phyloP scores from a whole-genome alignment of 1,139 yeast species.

The Zygosaccharomyces sapae region DNA sequence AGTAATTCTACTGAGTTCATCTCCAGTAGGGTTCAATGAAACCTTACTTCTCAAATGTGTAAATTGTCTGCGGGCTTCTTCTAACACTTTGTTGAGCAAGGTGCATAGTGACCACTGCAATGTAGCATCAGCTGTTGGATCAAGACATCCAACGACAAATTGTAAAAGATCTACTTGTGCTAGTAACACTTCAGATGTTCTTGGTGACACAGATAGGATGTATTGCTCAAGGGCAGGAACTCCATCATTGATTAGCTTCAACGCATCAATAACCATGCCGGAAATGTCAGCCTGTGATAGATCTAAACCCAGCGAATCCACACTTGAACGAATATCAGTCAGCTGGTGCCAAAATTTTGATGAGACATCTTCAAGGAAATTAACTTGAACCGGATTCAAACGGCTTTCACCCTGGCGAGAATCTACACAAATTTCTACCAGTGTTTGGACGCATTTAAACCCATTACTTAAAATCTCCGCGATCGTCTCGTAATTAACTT shows the following conservation, averaged over 20 bases:
- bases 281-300: slow-evolving; percentile 14
- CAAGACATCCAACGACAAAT: slow-evolving; percentile 12
- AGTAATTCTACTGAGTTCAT: slow-evolving; percentile 25
- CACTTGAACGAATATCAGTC: slow-evolving; percentile 15
- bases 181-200: slow-evolving; percentile 3
- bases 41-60: slow-evolving; percentile 17
- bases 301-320: slow-evolving; percentile 6
- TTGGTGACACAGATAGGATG: slow-evolving; percentile 5
- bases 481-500: slow-evolving; percentile 25
- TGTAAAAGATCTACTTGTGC: slow-evolving; percentile 14
- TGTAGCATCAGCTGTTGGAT: slow-evolving; percentile 1
- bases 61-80: slow-evolving; percentile 16
- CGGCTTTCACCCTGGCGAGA: slow-evolving; percentile 6
- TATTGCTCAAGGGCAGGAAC: slow-evolving; percentile 11
- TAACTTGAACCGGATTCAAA: slow-evolving; percentile 22
- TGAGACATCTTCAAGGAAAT: slow-evolving; percentile 21
- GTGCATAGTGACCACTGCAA: slow-evolving; percentile 26
- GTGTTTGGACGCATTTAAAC: slow-evolving; percentile 21
- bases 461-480: slow-evolving; percentile 23
- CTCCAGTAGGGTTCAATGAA: slow-evolving; percentile 12
- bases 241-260: slow-evolving; percentile 6
- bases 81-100: slow-evolving; percentile 19
- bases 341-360: slow-evolving; percentile 20
- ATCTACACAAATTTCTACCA: slow-evolving; percentile 24
- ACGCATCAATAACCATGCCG: slow-evolving; percentile 11